Conservation (phyloP, 257 asterid genomes). For the Phtheirospermum japonicum region DNA sequence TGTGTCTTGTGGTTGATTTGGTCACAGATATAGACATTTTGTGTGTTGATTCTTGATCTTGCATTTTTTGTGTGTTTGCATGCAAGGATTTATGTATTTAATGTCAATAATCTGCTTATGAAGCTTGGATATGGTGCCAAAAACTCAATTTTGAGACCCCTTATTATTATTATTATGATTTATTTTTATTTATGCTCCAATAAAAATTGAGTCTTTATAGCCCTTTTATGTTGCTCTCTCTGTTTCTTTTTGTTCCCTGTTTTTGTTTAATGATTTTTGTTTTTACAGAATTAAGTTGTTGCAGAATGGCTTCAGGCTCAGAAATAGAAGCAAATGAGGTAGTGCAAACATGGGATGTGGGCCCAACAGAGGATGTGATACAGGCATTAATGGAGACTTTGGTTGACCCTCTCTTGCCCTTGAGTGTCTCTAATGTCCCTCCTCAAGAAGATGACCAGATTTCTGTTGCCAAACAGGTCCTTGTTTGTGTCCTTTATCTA, state of each 20-base stretch:
- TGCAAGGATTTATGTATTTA: not conserved
- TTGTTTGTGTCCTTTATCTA: not conserved
- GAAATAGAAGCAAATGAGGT: not conserved
- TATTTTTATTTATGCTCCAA: not conserved
- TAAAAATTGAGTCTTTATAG: not conserved
- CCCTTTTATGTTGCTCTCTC: not conserved
- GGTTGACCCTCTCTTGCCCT: conserved; percentile 53
- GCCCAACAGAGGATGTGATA: conserved; percentile 43
- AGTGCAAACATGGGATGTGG: conserved; percentile 23
- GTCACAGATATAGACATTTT: too few relatives aligned
- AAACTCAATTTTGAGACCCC: too few relatives aligned
- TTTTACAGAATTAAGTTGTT: not conserved
- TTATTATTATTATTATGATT: too few relatives aligned
- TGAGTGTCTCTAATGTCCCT: conserved; percentile 28
- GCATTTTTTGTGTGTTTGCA: not conserved
- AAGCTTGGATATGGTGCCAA: too few relatives aligned
- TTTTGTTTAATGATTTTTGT: not conserved
- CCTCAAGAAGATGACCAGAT: conserved; percentile 38
- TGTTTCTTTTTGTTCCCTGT: not conserved
- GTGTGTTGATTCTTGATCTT: not conserved
- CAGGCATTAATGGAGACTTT: conserved; percentile 43
- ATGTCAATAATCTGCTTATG: not conserved
- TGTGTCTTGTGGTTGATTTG: not conserved
- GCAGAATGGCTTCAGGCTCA: conserved; percentile 24
- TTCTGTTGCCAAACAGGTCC: conserved; percentile 67